Base-by-base conservation (phyloP, 2,329 filamentous ascomycete species). In the Teratosphaeria viscida region DNA sequence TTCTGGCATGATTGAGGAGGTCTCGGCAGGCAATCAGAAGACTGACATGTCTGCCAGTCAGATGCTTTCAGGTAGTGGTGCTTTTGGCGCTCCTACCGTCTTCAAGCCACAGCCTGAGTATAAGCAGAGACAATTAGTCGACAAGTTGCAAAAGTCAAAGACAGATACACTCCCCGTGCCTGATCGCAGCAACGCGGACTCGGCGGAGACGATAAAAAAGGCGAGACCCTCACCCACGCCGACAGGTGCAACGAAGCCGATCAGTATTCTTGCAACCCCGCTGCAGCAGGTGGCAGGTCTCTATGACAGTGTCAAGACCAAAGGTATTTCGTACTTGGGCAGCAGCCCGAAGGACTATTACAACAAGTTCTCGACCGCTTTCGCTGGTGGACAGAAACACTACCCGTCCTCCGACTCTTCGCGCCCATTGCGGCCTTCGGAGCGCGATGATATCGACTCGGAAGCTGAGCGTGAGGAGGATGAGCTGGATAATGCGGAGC, bases 301-400 rank as follows among this genome's bases (percentile, higher is more conserved):
- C 70, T 90, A 91, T 8, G 89, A 86, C 54, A 96, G 91, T 70
- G 78, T 96, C 57, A 89, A 88, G 69, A 87, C 82, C 59, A 85
- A 85, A 37, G 89, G 97, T 85, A 63, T 68, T 6, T 71, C 70
- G 5, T 70, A 70, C 61, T 76, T 97, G 54, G 89, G 92, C 6
- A 90, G 87, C 0, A 92, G 96, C 72, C 95, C 92, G 0, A 95
- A 96, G 86, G 91, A 90, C 1, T 97, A 97, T 70, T 87, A 96
- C 35, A 92, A 95, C 70, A 97, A 96, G 73, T 92, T 97, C 0
- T 95, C 92, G 0, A 92, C 91, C 43, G 97, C 97, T 89, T 94
- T 94, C 85, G 89, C 91, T 65, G 94, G 94, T 37, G 90, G 90
- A 12, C 86, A 87, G 67, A 91, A 87, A 68, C 92, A 97, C 73